phyloP scores from a whole-genome alignment of 2,329 filamentous ascomycete species.

The Calcarisporium arbuscula region DNA sequence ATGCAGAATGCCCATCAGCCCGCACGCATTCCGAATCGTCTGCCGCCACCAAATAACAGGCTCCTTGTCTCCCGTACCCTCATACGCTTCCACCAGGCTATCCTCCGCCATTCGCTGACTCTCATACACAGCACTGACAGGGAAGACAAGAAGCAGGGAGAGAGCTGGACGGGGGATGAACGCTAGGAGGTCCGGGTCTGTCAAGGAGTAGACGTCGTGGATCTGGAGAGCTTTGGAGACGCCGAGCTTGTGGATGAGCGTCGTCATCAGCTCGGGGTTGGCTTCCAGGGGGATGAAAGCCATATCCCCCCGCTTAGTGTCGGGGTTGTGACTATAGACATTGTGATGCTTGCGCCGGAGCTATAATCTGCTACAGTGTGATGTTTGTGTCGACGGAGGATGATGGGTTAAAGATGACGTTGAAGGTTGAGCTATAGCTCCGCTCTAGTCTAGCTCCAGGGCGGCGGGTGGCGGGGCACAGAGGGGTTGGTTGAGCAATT shows the following conservation, averaged over 20 bases:
- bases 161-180: conserved; percentile 85
- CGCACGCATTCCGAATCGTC: conserved; percentile 91
- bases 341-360: conserved; percentile 9
- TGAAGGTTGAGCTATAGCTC: too few relatives aligned
- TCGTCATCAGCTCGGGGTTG: conserved; percentile 85
- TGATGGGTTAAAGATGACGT: too few relatives aligned
- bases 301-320: conserved; percentile 29
- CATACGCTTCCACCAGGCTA: conserved; percentile 54
- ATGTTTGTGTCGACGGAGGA: conserved; percentile 3
- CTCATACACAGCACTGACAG: conserved; percentile 75
- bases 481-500: too few relatives aligned
- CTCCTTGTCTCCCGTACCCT: conserved; percentile 59
- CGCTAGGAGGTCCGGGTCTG: conserved; percentile 74
- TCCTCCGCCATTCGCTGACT: conserved; percentile 70
- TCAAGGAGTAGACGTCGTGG: conserved; percentile 88
- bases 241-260: conserved; percentile 75
- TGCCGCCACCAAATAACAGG: conserved; percentile 91
- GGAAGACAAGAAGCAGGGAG: conserved; percentile 88
- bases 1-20: conserved; percentile 82
- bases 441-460: too few relatives aligned
- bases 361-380: too few relatives aligned
- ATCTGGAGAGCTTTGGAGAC: conserved; percentile 71
- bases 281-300: conserved; percentile 58
- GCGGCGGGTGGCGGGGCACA: too few relatives aligned
- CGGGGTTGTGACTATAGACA: conserved; percentile 31